Evolutionary conservation across 192 early-diverging fungal species (phyloP), one percentile per base, ranked within the genome.

Genomic region (Coemansia sp.): DNA sequence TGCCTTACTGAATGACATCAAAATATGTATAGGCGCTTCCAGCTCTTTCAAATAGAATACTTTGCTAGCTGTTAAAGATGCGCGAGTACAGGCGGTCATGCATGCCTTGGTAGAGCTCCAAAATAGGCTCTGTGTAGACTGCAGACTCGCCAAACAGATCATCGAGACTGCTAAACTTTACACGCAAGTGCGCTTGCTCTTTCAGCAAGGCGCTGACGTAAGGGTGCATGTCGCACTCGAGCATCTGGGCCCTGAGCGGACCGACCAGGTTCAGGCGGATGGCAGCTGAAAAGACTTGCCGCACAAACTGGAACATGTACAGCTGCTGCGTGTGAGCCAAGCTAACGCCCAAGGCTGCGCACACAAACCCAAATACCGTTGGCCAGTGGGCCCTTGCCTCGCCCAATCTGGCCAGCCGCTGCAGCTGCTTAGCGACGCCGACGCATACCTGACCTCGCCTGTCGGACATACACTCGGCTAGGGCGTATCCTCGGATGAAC

Each of bases 231-330:
- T 88, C 76, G 60, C 89, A 78, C 67, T 95, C 80, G 25, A 92
- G 75, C 38, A 86, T 78, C 68, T 98, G 96, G 5, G 92, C 93
- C 58, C 90, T 86, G 73, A 95, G 94, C 6, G 96, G 96, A 1
- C 96, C 96, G 46, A 94, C 84, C 8, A 96, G 83, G 70, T 95
- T 95, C 32, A 98, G 83, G 11, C 96, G 86, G 25, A 98, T 90
- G 6, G 94, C 94, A 0, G 94, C 89, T 1, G 94, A 95, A 51
- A 95, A 85, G 9, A 94, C 74, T n/a, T 92, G 86, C 11, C 96
- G 89, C n/a, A 90, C 87, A 84, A 93, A 93, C 37, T 94, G 79
- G 75, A 94, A 96, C 58, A 98, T 65, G 66, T 87, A 91, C 38
- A 96, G 83, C 66, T 90, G 89, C 67, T 88, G 78, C 11, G 91